Percentiles rank a stretch among this genome's conserved stretches.
phyloP scores from a whole-genome alignment of 768 basidiomycete species.

The Butyriboletus loyo region DNA sequence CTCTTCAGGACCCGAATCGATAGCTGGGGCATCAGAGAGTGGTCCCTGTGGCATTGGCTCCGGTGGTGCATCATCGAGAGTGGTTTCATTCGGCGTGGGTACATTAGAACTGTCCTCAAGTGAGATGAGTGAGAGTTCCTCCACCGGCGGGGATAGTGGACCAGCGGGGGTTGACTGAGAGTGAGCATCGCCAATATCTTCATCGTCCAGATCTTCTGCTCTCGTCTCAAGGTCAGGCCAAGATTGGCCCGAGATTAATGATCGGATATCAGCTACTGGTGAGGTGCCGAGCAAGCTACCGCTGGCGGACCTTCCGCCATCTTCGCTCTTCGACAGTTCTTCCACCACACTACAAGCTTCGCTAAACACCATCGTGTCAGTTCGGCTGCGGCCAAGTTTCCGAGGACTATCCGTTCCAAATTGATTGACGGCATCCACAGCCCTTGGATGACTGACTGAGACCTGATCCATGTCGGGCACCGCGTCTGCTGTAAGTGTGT shows the following conservation, averaged over 20 bases:
- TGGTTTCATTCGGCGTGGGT: background rate
- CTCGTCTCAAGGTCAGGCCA: constrained; percentile 13
- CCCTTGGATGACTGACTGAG: constrained; percentile 19
- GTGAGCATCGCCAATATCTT: constrained; percentile 22
- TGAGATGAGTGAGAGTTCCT: constrained; percentile 25
- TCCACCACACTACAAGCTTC: constrained; percentile 39
- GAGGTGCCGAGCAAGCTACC: constrained; percentile 11
- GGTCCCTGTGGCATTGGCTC: constrained; percentile 1
- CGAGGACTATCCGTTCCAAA: constrained; percentile 39
- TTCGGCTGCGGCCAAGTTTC: constrained; percentile 52
- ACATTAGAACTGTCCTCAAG: constrained; percentile 16
- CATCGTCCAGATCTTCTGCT: constrained; percentile 21
- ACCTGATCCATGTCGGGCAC: constrained; percentile 4
- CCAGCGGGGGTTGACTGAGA: constrained; percentile 18
- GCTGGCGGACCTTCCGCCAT: background rate
- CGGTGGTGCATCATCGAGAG: background rate
- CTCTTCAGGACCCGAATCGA: constrained; percentile 12
- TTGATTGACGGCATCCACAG: constrained; percentile 12
- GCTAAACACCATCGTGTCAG: constrained; percentile 74
- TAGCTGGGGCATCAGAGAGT: background rate
- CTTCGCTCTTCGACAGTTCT: constrained; percentile 32
- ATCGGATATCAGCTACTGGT: constrained; percentile 10
- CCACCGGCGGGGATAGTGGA: constrained; percentile 29
- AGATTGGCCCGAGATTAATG: background rate
- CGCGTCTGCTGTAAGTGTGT: constrained; percentile 7